Evolutionary conservation across 179 eudicot genomes (phyloP), one percentile per base, ranked within the genome.

Genomic region (Beta lomatogona): DNA sequence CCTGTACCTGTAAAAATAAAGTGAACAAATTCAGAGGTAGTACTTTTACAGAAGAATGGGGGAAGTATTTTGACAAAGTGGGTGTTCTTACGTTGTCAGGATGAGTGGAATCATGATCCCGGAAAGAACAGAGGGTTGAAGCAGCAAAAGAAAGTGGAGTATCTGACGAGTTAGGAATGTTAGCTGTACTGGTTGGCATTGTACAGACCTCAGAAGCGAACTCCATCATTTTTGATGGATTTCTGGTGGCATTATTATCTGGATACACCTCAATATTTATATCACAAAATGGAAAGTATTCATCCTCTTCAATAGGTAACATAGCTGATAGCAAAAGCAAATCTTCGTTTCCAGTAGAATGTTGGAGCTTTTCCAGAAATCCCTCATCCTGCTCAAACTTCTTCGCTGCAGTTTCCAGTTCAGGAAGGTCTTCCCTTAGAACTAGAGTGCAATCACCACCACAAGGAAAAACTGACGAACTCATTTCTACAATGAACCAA

Each of bases 371-470:
- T 61, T 63, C 83, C 36, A 83, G 31, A 6, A 92, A 71, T 81
- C 73, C 85, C 50, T 87, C 87, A 59, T 94, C 97, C 87, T 83
- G 91, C 86, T 94, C 98, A 88, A 94, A 97, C 73, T 82, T 85
- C 90, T 78, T 92, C 19, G 98, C 97, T 66, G 86, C 93, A 81
- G 89, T 89, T 86, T 94, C 99, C 89, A 97, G 82, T 77, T 90
- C 92, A 65, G 77, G 76, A 75, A 97, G 86, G 88, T 91, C 92
- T 66, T 89, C 91, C 87, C 97, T 92, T 57, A 91, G 54, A 76
- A 82, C 88, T 21, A 94, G 87, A 75, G 91, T 87, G 65, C 69
- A 80, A 72, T 85, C 86, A 76, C 85, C 89, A 21, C 97, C 95
- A 78, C 99, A 97, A 67, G 96, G 91, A 48, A 90, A 88, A 83